Base-by-base conservation (phyloP, 805 yeast species). In the Candida mattraensis region DNA sequence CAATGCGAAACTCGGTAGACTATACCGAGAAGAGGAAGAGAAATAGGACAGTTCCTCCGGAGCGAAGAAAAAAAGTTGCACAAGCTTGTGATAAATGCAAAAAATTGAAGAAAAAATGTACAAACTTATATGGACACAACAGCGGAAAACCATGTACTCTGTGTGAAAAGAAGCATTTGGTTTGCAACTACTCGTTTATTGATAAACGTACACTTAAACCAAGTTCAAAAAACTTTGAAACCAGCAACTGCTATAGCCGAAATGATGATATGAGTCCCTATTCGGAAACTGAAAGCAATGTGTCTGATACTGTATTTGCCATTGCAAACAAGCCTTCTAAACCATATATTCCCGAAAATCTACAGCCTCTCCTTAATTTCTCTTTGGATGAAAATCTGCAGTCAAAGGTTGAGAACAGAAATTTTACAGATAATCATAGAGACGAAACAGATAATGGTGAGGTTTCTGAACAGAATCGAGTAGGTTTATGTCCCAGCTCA, bases 51-150 rank as follows among this genome's bases (percentile, higher is more conserved):
- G 45, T 39, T n/a, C 41, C 53, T 19, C 44, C 45, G 18, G 43
- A 42, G 24, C 25, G 26, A 3, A 21, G 48, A 24, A 42, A 67
- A 47, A 69, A 71, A 38, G 70, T 69, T 14, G 66, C 74, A 1
- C 58, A 63, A 40, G 76, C 76, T 7, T 70, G 76, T 42, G 74
- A 70, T 42, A 53, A 54, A 33, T 70, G 76, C 54, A 69, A 68
- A 52, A 61, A 58, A 31, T 48, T 74, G 24, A 70, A 70, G 42
- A 42, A 45, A 10, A 53, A 48, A 31, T 45, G 50, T 30, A 34
- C 36, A 11, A 39, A 56, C 43, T 25, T 24, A 35, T 30, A 38
- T 30, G 45, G 45, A 5, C 45, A 42, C 25, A 29, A 45, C 30
- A 33, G 39, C 9, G 44, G 47, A 24, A 33, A 22, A 12, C 40